These are phyloP conservation scores for Mortierella sp. DNA, from an alignment of 371 early-diverging fungal species.

Conservation along the genomic window DNA sequence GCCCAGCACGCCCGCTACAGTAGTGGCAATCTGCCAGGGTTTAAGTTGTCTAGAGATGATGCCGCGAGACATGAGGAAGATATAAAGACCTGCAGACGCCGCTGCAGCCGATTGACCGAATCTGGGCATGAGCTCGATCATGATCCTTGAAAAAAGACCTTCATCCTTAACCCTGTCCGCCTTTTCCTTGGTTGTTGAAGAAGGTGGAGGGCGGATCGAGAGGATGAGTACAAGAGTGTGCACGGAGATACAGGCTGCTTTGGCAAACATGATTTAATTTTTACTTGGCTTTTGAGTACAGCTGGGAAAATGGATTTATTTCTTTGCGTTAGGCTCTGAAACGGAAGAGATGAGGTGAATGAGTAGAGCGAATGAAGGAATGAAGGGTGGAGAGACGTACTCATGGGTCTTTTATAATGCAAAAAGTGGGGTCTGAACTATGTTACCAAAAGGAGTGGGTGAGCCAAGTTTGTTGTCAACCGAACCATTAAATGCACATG, in stretches of 20 bases:
- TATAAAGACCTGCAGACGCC: constrained; percentile 19
- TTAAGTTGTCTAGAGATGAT: constrained; percentile 23
- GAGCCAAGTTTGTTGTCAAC: no score
- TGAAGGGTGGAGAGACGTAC: no score
- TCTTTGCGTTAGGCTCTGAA: no score
- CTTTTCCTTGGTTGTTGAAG: constrained; percentile 34
- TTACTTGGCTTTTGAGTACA: no score
- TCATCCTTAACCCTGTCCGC: constrained; percentile 50
- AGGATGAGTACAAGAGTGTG: constrained; percentile 36
- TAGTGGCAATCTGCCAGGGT: constrained; percentile 32
- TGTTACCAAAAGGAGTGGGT: no score
- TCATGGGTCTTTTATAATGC: no score
- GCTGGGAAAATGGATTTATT: no score
- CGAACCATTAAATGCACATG: no score
- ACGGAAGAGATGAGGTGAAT: not conserved
- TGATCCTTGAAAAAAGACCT: constrained; percentile 27
- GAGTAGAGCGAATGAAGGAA: not conserved
- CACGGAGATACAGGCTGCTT: constrained; percentile 28
- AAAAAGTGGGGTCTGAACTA: no score
- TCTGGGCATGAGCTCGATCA: constrained; percentile 18
- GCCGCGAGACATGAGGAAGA: constrained; percentile 26
- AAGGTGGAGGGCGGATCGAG: constrained; percentile 38
- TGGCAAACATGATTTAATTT: constrained; percentile 24
- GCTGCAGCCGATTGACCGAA: constrained; percentile 25
- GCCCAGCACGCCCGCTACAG: constrained; percentile 20